Percentiles rank a stretch among this genome's conserved stretches.
phyloP scores from a whole-genome alignment of 371 early-diverging fungal species.

The Rhizopus delemar region DNA sequence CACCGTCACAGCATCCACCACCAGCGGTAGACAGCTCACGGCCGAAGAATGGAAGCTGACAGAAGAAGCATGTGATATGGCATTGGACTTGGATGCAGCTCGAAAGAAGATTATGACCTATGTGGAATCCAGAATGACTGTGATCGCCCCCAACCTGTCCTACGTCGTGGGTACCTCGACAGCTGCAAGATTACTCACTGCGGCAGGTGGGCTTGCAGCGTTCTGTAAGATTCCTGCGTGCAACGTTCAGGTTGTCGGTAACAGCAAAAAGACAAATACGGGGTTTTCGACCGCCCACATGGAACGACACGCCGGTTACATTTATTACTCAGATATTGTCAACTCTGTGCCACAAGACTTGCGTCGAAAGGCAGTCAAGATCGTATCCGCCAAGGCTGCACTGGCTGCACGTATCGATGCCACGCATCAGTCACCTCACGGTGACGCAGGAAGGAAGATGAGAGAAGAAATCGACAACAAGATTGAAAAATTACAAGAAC shows the following conservation, averaged over 20 bases:
- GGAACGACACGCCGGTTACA: constrained; percentile 75
- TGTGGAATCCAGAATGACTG: constrained; percentile 89
- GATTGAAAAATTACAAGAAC: constrained; percentile 83
- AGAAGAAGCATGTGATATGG: constrained; percentile 84
- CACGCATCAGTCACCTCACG: constrained; percentile 68
- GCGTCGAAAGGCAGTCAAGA: constrained; percentile 74
- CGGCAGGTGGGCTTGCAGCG: constrained; percentile 87
- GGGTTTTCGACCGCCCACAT: constrained; percentile 79
- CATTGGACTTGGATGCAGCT: constrained; percentile 71
- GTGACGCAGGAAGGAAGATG: constrained; percentile 67
- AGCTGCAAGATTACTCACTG: constrained; percentile 90
- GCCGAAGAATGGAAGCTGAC: constrained; percentile 64
- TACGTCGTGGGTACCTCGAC: constrained; percentile 84
- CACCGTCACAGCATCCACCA: constrained; percentile 90
- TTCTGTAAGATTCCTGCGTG: constrained; percentile 91
- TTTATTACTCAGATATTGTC: constrained; percentile 78
- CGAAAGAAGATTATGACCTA: constrained; percentile 80
- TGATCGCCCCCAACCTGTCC: constrained; percentile 94
- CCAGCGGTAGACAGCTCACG: constrained; percentile 67
- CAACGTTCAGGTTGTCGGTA: constrained; percentile 74
- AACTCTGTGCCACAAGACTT: constrained; percentile 71
- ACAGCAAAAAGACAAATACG: constrained; percentile 62
- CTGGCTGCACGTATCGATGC: constrained; percentile 92
- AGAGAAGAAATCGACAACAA: constrained; percentile 84
- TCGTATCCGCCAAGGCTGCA: constrained; percentile 80